Conservation (phyloP, 495 filamentous ascomycete genomes). For the Penicillium maclennaniae region DNA sequence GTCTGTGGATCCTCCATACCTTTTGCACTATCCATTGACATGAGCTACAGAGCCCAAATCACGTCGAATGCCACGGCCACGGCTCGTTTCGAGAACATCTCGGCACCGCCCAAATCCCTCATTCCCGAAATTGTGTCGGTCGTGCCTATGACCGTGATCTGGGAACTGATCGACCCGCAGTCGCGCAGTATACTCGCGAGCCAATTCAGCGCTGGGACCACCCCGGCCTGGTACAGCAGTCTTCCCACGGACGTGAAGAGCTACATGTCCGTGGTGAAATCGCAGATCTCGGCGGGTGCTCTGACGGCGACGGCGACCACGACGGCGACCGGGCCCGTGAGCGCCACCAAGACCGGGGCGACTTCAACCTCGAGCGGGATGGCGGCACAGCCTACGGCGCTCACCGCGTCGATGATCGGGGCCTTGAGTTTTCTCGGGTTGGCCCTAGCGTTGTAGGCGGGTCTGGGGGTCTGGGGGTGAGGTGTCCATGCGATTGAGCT, state of each 20-base stretch:
- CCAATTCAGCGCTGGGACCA: slow-evolving; percentile 29
- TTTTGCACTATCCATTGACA: neutral
- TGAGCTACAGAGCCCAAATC: slow-evolving; percentile 1
- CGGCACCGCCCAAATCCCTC: slow-evolving; percentile 24
- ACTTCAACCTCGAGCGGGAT: slow-evolving; percentile 13
- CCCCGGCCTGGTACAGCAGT: slow-evolving; percentile 29
- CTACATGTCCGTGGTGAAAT: slow-evolving; percentile 31
- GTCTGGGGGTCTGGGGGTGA: neutral
- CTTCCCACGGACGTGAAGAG: slow-evolving; percentile 30
- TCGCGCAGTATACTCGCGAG: slow-evolving; percentile 31
- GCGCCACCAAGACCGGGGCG: slow-evolving; percentile 5
- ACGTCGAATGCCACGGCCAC: slow-evolving; percentile 16
- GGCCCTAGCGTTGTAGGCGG: slow-evolving; percentile 20
- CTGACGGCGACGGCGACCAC: slow-evolving; percentile 25
- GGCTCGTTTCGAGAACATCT: slow-evolving; percentile 32
- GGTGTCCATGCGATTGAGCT: neutral
- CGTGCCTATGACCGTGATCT: slow-evolving; percentile 25
- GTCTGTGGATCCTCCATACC: neutral
- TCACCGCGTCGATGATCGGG: slow-evolving; percentile 21
- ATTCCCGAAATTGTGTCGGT: slow-evolving; percentile 28
- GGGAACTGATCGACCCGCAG: slow-evolving; percentile 22
- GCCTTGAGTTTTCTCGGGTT: slow-evolving; percentile 26
- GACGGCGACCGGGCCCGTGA: slow-evolving; percentile 1
- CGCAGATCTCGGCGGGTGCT: slow-evolving; percentile 27
- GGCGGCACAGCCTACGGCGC: slow-evolving; percentile 16